These are phyloP conservation scores for Candida albicans DNA, from an alignment of 1,139 yeast genomes.

Conservation along the genomic window DNA sequence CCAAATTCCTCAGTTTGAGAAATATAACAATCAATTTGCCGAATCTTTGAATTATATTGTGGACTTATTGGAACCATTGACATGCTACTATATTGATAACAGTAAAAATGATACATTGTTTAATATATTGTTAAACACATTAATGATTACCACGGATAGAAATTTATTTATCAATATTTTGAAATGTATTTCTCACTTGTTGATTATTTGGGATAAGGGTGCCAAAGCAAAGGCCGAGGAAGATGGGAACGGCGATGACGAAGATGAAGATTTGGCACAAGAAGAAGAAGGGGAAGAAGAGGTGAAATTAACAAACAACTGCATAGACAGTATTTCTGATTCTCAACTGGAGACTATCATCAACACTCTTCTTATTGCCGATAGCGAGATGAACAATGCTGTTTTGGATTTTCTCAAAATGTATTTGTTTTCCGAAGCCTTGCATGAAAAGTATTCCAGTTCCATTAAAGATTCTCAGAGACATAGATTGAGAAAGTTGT, in stretches of 20 bases:
- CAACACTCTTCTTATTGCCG: slow-evolving; percentile 36
- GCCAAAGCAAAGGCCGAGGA: slow-evolving; percentile 12
- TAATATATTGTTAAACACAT: slow-evolving; percentile 46
- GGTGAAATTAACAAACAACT: slow-evolving; percentile 33
- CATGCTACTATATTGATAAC: slow-evolving; percentile 79
- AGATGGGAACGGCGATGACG: slow-evolving; percentile 41
- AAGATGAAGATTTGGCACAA: slow-evolving; percentile 18
- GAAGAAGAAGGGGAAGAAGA: slow-evolving; percentile 20
- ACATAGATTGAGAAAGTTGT: slow-evolving; percentile 32
- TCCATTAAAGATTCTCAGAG: slow-evolving; percentile 35
- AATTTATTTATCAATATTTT: slow-evolving; percentile 47
- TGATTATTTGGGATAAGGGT: slow-evolving; percentile 31
- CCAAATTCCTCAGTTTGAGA: slow-evolving; percentile 19
- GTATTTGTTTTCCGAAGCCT: slow-evolving; percentile 41
- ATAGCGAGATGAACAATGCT: slow-evolving; percentile 34
- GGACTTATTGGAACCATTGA: slow-evolving; percentile 82
- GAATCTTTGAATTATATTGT: slow-evolving; percentile 72
- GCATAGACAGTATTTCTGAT: slow-evolving; percentile 41
- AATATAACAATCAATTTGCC: slow-evolving; percentile 39
- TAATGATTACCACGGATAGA: slow-evolving; percentile 54
- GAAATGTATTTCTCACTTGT: slow-evolving; percentile 43
- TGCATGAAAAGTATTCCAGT: slow-evolving; percentile 31
- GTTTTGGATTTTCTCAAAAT: slow-evolving; percentile 41
- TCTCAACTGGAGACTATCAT: slow-evolving; percentile 33
- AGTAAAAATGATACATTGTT: slow-evolving; percentile 63